These are phyloP conservation scores for Schoenoplectus tabernaemontani DNA, from an alignment of 202 grass and related monocot genomes.

Conservation along the genomic window DNA sequence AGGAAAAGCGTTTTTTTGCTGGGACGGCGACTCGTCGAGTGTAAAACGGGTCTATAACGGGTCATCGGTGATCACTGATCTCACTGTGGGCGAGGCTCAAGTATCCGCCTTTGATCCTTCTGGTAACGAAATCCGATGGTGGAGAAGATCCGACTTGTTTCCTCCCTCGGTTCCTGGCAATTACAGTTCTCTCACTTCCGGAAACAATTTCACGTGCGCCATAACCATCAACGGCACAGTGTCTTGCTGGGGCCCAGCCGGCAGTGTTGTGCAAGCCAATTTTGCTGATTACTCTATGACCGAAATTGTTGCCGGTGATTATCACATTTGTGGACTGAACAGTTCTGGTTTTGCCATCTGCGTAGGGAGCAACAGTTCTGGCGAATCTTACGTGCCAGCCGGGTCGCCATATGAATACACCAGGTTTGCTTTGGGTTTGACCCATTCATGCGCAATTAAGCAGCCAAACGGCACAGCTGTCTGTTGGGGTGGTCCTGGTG, in stretches of 20 bases:
- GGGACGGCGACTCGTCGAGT: conserved; percentile 6
- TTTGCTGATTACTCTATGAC: conserved; percentile 31
- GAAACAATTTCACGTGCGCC: conserved; percentile 54
- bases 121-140: conserved; percentile 30
- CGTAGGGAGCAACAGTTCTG: conserved; percentile 23
- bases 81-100: conserved; percentile 51
- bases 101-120: conserved; percentile 34
- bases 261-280: conserved; percentile 14
- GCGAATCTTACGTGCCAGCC: neutral
- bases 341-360: conserved; percentile 31
- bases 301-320: conserved; percentile 39
- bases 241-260: conserved; percentile 46
- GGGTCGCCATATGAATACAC: conserved; percentile 21
- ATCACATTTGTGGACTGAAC: conserved; percentile 38
- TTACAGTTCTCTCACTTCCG: conserved; percentile 57
- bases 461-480: conserved; percentile 33
- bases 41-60: conserved; percentile 46
- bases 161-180: neutral
- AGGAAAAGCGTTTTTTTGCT: conserved; percentile 51
- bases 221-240: conserved; percentile 30
- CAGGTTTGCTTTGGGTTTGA: conserved; percentile 43
- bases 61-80: neutral
- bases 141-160: conserved; percentile 25
- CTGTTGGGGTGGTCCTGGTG: conserved; percentile 50
- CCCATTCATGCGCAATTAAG: conserved; percentile 52